A percentile compares a stretch with the other conserved stretches of the same genome.
phyloP scores from a whole-genome alignment of 2,329 filamentous ascomycete genomes.

The Escovopsis weberi region DNA sequence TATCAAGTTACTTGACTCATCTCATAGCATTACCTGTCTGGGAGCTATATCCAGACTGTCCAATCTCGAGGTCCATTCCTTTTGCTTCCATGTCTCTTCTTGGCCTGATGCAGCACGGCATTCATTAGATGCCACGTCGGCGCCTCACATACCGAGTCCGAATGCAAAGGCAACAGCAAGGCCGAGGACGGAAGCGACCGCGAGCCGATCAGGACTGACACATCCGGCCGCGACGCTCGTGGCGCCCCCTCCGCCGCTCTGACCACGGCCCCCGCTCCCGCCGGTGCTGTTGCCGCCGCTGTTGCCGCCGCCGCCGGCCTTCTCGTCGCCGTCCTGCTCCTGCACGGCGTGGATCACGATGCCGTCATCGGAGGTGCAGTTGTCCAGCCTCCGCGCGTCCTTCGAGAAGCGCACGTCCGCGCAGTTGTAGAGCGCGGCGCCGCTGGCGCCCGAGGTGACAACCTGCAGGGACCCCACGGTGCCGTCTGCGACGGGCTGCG shows the following conservation, averaged over 20 bases:
- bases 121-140: too few relatives aligned
- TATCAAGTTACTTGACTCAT: too few relatives aligned
- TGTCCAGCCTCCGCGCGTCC: constrained; percentile 29
- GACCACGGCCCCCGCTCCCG: constrained; percentile 4
- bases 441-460: constrained; percentile 43
- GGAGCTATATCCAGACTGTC: too few relatives aligned
- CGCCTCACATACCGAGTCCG: constrained; percentile 16
- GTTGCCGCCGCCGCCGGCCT: constrained; percentile 2
- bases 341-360: constrained; percentile 22
- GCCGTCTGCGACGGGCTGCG: constrained; percentile 42
- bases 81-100: not conserved
- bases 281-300: constrained; percentile 9
- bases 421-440: constrained; percentile 57
- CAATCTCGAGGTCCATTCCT: too few relatives aligned
- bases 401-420: constrained; percentile 56
- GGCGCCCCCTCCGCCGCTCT: not conserved
- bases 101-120: not conserved
- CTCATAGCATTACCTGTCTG: too few relatives aligned
- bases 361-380: constrained; percentile 21
- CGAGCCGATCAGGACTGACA: constrained; percentile 11
- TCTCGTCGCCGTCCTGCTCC: constrained; percentile 11
- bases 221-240: constrained; percentile 9
- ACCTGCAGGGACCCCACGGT: constrained; percentile 54
- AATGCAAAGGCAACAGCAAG: constrained; percentile 24
- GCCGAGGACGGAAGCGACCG: constrained; percentile 22